phyloP scores from a whole-genome alignment of 331 rosid genomes.

The Malus hybrid region DNA sequence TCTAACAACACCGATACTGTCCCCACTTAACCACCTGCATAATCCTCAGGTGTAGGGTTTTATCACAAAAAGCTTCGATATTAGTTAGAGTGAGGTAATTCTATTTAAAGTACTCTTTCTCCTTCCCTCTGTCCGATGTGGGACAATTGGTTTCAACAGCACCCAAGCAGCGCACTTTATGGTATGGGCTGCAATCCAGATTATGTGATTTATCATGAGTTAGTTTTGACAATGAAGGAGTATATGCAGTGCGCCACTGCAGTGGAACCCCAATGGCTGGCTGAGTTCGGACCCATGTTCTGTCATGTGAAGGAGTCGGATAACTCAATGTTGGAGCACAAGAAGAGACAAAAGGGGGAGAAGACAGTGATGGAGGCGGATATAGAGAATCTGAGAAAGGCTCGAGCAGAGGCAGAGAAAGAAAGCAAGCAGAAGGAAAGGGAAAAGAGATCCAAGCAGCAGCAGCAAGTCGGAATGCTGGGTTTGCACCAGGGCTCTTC shows the following conservation, averaged over 20 bases:
- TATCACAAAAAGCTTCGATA: no score
- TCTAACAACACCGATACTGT: no score
- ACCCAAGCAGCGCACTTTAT: slow-evolving; percentile 89
- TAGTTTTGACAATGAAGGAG: slow-evolving; percentile 73
- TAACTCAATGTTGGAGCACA: slow-evolving; percentile 77
- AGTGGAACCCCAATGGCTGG: slow-evolving; percentile 94
- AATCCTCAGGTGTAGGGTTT: no score
- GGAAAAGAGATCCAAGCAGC: slow-evolving; percentile 54
- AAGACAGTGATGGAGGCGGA: slow-evolving; percentile 93
- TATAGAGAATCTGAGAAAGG: slow-evolving; percentile 82
- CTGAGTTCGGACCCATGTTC: slow-evolving; percentile 96
- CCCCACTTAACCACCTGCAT: no score
- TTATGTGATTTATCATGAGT: slow-evolving; percentile 77
- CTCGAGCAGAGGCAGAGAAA: slow-evolving; percentile 57
- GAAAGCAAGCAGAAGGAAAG: slow-evolving; percentile 48
- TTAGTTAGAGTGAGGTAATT: no score
- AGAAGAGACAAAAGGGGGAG: slow-evolving; percentile 74
- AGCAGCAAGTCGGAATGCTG: slow-evolving; percentile 61
- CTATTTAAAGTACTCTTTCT: no score
- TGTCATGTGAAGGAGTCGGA: slow-evolving; percentile 89
- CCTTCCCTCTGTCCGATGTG: no score
- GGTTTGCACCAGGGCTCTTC: slow-evolving; percentile 69
- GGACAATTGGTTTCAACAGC: background rate
- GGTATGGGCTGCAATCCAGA: slow-evolving; percentile 99
- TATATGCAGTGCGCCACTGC: slow-evolving; percentile 97